phyloP scores from a whole-genome alignment of 140 eudicot species.

The Senecio squalidus region DNA sequence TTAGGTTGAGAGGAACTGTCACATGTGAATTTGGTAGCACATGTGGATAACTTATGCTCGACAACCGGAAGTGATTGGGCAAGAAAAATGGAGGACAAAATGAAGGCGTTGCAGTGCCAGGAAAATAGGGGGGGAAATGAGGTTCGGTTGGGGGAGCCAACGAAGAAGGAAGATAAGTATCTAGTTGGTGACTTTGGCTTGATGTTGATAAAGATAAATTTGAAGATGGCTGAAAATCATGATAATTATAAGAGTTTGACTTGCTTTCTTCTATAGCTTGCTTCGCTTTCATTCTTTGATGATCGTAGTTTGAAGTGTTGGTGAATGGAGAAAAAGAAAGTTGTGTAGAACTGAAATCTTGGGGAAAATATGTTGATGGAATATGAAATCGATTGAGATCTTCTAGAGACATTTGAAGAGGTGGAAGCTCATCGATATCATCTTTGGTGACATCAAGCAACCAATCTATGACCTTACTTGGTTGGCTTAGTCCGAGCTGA shows the following conservation, averaged over 20 bases:
- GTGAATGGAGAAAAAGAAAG: constrained; percentile 28
- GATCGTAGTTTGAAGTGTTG: constrained; percentile 6
- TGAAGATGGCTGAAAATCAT: constrained; percentile 25
- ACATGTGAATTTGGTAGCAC: constrained; percentile 28
- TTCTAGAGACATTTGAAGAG: constrained; percentile 61
- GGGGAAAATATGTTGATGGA: constrained; percentile 23
- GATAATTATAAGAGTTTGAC: constrained; percentile 1
- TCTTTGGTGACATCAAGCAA: constrained; percentile 61
- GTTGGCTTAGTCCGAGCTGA: constrained; percentile 65
- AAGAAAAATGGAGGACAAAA: constrained; percentile 24
- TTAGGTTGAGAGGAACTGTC: constrained; percentile 36
- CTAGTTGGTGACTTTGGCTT: constrained; percentile 33
- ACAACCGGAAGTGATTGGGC: constrained; percentile 33
- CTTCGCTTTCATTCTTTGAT: constrained; percentile 26
- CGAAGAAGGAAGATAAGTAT: constrained; percentile 17
- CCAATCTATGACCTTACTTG: constrained; percentile 92
- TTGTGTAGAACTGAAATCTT: constrained; percentile 23
- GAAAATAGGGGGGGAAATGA: constrained; percentile 31
- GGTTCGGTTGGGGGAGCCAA: constrained; percentile 30
- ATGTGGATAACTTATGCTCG: constrained; percentile 28
- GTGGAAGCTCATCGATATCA: constrained; percentile 78
- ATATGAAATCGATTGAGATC: constrained; percentile 33
- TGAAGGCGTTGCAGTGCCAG: constrained; percentile 24
- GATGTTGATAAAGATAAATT: constrained; percentile 52
- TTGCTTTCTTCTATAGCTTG: constrained; percentile 22